Evolutionary conservation across 139 green algal genomes (phyloP), one percentile per base, ranked within the genome.

Genomic region (Zygnema circumcarinatum): DNA sequence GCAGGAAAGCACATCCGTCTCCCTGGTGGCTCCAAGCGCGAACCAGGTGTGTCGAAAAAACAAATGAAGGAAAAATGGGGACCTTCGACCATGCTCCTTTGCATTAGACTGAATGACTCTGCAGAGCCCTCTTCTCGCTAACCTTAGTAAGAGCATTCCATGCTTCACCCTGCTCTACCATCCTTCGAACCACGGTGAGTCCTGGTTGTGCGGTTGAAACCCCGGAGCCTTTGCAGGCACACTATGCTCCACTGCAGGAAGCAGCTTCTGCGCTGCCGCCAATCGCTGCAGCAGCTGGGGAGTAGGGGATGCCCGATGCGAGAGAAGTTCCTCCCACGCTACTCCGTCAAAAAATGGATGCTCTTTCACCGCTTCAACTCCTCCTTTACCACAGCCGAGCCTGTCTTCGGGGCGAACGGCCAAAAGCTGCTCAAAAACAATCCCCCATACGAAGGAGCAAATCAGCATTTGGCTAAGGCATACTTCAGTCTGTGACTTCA

Each of bases 301-400:
- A 62, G 47, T 7, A 62, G 47, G 47, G 16, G 47, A 25, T 7
- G 16, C 7, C 7, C 47, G 47, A 16, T 62, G 47, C 7, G 47
- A 7, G 7, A 62, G 7, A 7, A 83, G 21, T 22, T 83, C 33
- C 21, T 83, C 76, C 76, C 76, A 83, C 76, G 76, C 41, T 33
- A 83, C 22, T 53, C 76, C 76, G 2, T 16, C 76, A 83, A 83
- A 83, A 31, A 31, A 83, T 2, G 76, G 76, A 54, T 83, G 76
- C 33, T 53, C 38, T 32, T 83, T 83, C 33, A 83, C 36, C 21
- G 76, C 76, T 54, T 53, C 76, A 1, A 54, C 76, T 1, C 76
- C 76, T 35, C 32, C 35, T 31, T 53, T 35, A 25, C 76, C 76
- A 54, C 76, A 83, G 16, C 76, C 76, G 21, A 83, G 76, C 3